Conservation (phyloP, 2,329 filamentous ascomycete species). For the Tolypocladium amazonense region DNA sequence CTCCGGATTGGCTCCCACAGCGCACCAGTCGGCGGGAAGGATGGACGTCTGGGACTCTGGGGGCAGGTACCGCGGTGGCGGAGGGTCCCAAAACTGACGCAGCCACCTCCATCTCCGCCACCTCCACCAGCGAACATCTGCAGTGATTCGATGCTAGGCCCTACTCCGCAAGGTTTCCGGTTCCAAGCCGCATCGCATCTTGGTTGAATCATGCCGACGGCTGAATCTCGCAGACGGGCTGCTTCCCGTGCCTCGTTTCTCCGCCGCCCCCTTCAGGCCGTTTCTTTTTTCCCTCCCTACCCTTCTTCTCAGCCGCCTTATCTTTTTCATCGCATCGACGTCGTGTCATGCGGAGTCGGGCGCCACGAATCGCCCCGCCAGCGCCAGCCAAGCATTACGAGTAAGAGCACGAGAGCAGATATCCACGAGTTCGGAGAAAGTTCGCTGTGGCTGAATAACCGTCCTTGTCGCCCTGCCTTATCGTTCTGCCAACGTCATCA, state of each 20-base stretch:
- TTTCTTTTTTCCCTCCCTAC: too few relatives aligned
- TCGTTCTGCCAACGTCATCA: not conserved
- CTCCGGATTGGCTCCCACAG: not conserved
- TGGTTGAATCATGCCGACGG: not conserved
- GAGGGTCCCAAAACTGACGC: not conserved
- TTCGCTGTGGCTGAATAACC: not conserved
- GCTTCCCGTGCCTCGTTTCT: not conserved
- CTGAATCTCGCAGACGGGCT: not conserved
- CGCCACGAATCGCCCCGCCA: not conserved
- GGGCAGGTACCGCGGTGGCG: not conserved
- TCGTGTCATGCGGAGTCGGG: not conserved
- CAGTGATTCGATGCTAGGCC: not conserved
- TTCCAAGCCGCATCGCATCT: not conserved
- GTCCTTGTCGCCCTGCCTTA: not conserved
- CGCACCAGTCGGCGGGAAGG: not conserved
- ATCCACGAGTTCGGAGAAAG: not conserved
- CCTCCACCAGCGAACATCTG: not conserved
- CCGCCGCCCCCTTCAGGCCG: too few relatives aligned
- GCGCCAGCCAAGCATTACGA: not conserved
- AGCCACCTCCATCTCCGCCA: not conserved
- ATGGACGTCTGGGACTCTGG: not conserved
- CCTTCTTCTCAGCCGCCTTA: too few relatives aligned
- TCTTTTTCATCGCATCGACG: not conserved
- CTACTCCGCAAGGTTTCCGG: not conserved
- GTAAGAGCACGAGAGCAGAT: not conserved